A percentile compares a stretch with the other conserved stretches of the same genome.
Conservation (phyloP, 768 basidiomycete species). For the Russula olivacea region DNA sequence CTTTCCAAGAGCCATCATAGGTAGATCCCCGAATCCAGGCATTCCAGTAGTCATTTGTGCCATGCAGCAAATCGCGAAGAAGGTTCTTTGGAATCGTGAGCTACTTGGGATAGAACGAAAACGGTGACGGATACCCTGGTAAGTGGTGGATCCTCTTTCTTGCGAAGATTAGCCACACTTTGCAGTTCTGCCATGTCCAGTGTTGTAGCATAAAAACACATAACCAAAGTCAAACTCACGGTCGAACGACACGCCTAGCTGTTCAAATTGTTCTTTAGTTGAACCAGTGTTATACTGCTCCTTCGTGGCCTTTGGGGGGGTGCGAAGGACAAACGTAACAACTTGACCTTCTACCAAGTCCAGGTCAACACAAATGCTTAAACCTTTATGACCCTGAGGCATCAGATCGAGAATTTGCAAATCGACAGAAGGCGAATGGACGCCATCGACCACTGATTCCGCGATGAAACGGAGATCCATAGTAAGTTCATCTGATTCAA, state of each 20-base stretch:
- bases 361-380: conserved; percentile 52
- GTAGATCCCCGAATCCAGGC: conserved; percentile 85
- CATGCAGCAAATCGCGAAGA: conserved; percentile 50
- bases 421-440: conserved; percentile 46
- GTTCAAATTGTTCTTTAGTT: conserved; percentile 37
- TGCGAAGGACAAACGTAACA: conserved; percentile 83
- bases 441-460: conserved; percentile 50
- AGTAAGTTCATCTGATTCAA: conserved; percentile 49
- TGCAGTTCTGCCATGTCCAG: conserved; percentile 35
- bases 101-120: not conserved
- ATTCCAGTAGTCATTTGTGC: conserved; percentile 81
- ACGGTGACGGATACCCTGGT: conserved; percentile 42
- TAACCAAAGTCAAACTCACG: conserved; percentile 29
- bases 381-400: conserved; percentile 70
- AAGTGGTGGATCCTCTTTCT: conserved; percentile 64
- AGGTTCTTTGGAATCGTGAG: conserved; percentile 40
- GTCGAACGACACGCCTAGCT: conserved; percentile 43
- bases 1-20: conserved; percentile 93
- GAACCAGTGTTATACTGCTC: conserved; percentile 32
- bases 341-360: conserved; percentile 76
- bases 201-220: not conserved
- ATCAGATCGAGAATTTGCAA: conserved; percentile 60
- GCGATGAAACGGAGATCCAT: conserved; percentile 76
- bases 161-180: conserved; percentile 41
- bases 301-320: conserved; percentile 43